Conservation (phyloP, 202 grass and related monocot species). For the Cymbopogon flexuosus region DNA sequence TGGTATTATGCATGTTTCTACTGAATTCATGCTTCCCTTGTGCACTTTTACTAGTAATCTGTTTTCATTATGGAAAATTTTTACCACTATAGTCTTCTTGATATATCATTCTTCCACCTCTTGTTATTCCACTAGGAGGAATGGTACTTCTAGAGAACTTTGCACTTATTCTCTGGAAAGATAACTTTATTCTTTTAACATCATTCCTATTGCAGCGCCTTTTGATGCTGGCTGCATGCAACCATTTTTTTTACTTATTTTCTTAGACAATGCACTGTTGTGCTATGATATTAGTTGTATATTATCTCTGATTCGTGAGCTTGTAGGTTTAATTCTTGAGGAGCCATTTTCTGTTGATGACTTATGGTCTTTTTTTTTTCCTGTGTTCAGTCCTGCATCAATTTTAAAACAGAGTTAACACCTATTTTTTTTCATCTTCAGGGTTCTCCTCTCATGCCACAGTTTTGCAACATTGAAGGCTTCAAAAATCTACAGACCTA, state of each 20-base stretch:
- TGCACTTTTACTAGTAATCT: not conserved
- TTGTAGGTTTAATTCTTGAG: not conserved
- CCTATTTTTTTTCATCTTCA: constrained; percentile 1
- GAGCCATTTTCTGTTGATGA: not conserved
- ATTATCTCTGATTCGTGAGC: not conserved
- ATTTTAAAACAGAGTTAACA: not conserved
- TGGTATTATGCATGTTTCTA: not conserved
- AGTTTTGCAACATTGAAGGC: constrained; percentile 5
- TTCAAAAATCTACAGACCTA: constrained; percentile 22
- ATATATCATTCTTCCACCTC: not conserved
- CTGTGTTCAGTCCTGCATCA: not conserved
- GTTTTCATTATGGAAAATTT: not conserved
- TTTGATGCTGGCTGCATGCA: constrained; percentile 17
- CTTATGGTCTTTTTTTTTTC: not conserved
- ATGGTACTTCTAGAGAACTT: constrained; percentile 27
- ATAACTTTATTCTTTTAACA: constrained; percentile 28
- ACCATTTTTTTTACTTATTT: not conserved
- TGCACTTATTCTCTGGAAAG: constrained; percentile 29
- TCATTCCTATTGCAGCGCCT: not conserved
- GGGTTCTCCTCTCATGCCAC: constrained; percentile 11
- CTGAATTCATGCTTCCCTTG: not conserved
- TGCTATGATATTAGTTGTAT: constrained; percentile 9
- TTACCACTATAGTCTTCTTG: not conserved
- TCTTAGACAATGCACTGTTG: too few relatives aligned
- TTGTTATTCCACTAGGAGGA: constrained; percentile 26